Conservation (phyloP, 768 basidiomycete species). For the Asterophora lycoperdoides region DNA sequence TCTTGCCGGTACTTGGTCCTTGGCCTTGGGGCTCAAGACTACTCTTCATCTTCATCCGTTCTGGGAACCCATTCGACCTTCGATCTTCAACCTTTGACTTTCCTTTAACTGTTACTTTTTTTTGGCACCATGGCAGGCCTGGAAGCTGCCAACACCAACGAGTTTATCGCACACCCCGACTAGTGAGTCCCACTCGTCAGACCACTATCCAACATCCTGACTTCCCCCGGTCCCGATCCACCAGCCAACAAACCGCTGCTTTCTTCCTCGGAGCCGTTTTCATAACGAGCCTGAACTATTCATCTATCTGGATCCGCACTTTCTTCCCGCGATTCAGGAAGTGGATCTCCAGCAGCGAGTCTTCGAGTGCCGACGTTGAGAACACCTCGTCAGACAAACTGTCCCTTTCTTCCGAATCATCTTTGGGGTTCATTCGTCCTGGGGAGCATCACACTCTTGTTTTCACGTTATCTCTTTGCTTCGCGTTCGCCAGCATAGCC, state of each 20-base stretch:
- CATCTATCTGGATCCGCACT: conserved; percentile 8
- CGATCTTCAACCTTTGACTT: background rate
- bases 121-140: background rate
- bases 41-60: background rate
- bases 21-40: conserved; percentile 9
- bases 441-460: conserved; percentile 9
- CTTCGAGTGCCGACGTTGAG: conserved; percentile 2
- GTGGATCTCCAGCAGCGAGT: conserved; percentile 7
- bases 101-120: background rate
- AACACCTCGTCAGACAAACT: conserved; percentile 6
- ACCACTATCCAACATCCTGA: too few species aligned
- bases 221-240: background rate
- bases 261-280: conserved; percentile 17
- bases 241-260: conserved; percentile 13
- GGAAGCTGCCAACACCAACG: conserved; percentile 3
- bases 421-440: background rate
- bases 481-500: conserved; percentile 13
- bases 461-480: conserved; percentile 14
- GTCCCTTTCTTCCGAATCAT: conserved; percentile 1
- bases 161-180: conserved; percentile 13
- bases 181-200: conserved; percentile 2
- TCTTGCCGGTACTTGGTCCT: background rate
- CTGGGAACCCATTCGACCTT: background rate
- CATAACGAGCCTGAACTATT: conserved; percentile 15
- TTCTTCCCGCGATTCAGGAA: conserved; percentile 1